A percentile compares a stretch with the other conserved stretches of the same genome.
Conservation (phyloP, 176 grass and related monocot species). For the Bothriochloa decipiens region DNA sequence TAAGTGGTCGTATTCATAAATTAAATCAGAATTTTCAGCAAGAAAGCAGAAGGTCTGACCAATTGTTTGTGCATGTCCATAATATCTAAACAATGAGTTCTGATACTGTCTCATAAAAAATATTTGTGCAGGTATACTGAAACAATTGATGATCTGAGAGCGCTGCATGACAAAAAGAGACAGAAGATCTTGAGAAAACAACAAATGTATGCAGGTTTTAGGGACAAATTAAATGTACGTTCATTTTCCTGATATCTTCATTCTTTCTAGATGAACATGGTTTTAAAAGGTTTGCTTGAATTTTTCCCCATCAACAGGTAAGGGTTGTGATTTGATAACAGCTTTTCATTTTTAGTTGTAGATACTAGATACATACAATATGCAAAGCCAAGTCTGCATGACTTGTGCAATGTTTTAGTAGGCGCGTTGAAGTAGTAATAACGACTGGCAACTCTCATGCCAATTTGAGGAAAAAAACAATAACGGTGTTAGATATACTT, state of each 20-base stretch:
- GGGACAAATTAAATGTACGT: conserved; percentile 84
- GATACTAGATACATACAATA: not conserved
- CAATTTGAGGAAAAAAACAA: not conserved
- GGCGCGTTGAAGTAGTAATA: not conserved
- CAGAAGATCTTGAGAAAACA: conserved; percentile 67
- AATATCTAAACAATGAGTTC: not conserved
- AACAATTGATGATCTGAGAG: conserved; percentile 83
- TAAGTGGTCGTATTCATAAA: conserved; percentile 75
- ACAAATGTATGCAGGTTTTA: conserved; percentile 70
- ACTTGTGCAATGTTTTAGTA: not conserved
- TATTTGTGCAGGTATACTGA: conserved; percentile 55
- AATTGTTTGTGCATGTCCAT: conserved; percentile 22
- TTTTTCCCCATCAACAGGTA: not conserved
- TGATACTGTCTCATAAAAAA: not conserved
- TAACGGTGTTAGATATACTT: conserved; percentile 5
- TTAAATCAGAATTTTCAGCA: conserved; percentile 68
- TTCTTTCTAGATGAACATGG: not conserved
- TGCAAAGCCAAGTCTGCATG: not conserved
- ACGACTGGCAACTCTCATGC: not conserved
- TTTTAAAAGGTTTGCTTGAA: not conserved
- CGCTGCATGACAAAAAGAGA: conserved; percentile 63
- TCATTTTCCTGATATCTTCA: conserved; percentile 8
- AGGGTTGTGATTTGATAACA: not conserved
- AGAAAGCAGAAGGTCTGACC: conserved; percentile 78
- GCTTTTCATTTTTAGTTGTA: conserved; percentile 3